Percentiles rank a stretch among this genome's conserved stretches.
phyloP scores from a whole-genome alignment of 2,329 filamentous ascomycete species.

The Clonostachys chloroleuca region DNA sequence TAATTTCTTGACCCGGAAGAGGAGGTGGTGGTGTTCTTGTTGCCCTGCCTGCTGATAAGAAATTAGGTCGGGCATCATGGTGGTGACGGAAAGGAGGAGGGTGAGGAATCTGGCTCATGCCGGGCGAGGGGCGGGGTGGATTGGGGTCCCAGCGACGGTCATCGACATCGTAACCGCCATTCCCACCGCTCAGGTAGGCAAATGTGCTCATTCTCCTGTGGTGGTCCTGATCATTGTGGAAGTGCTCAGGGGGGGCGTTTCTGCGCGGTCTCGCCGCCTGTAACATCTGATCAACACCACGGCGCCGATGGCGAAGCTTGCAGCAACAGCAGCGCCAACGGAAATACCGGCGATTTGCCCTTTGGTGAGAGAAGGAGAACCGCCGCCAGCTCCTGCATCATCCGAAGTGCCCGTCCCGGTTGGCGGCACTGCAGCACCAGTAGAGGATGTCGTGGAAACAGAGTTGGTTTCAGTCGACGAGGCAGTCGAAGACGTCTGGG shows the following conservation, averaged over 20 bases:
- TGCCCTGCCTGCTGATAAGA: too few species aligned
- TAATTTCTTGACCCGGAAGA: too few species aligned
- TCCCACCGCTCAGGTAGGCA: too few species aligned
- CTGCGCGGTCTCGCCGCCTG: slow-evolving; percentile 27
- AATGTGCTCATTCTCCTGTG: too few species aligned
- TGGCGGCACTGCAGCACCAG: slow-evolving; percentile 7
- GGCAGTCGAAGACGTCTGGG: slow-evolving; percentile 1
- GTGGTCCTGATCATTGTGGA: too few species aligned
- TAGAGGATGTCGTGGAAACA: not conserved
- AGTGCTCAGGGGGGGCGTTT: not conserved
- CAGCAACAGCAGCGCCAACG: slow-evolving; percentile 45
- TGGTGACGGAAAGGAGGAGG: too few species aligned
- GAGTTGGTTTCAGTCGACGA: slow-evolving; percentile 1
- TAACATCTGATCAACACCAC: slow-evolving; percentile 36
- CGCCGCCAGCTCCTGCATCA: not conserved
- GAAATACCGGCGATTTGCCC: slow-evolving; percentile 53
- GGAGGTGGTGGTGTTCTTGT: too few species aligned
- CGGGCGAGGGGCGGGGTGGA: too few species aligned
- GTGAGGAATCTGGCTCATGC: too few species aligned
- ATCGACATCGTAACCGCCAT: too few species aligned
- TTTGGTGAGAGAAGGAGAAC: not conserved
- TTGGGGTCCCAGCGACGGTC: too few species aligned
- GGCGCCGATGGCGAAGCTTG: slow-evolving; percentile 40
- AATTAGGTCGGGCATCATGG: too few species aligned
- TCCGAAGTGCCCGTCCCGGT: not conserved